Evolutionary conservation across 2,329 filamentous ascomycete genomes (phyloP).

Genomic region (Cadophora luteo-olivacea): DNA sequence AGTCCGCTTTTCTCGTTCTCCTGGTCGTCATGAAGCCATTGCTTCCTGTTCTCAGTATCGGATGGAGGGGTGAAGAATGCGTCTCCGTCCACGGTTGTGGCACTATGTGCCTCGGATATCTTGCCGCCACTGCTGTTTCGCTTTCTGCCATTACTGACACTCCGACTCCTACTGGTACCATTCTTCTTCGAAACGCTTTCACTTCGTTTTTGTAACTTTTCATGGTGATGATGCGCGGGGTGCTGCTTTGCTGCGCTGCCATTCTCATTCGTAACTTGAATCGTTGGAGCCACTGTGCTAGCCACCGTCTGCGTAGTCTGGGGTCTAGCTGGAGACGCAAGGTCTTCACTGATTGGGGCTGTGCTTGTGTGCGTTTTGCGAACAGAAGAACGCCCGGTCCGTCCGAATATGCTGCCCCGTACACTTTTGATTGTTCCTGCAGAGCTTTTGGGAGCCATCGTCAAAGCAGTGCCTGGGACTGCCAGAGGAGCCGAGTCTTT

Average conservation of each 20-base stretch:
- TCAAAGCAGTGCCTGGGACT: constrained; percentile 47
- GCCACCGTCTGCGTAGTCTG: constrained; percentile 39
- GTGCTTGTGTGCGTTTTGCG: constrained; percentile 51
- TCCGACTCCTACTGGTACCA: constrained; percentile 58
- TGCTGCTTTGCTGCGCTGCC: constrained; percentile 49
- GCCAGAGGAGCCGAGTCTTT: constrained; percentile 40
- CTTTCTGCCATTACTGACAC: constrained; percentile 54
- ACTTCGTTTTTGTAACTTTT: constrained; percentile 47
- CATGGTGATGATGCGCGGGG: constrained; percentile 43
- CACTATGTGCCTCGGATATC: constrained; percentile 43
- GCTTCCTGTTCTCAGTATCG: constrained; percentile 47
- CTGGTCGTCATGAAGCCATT: constrained; percentile 43
- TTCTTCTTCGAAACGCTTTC: constrained; percentile 49
- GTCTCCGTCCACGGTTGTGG: constrained; percentile 58
- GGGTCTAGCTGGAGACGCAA: constrained; percentile 44
- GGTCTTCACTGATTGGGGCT: constrained; percentile 42
- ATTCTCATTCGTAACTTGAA: constrained; percentile 77
- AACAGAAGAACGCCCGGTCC: constrained; percentile 52
- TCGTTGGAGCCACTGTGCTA: constrained; percentile 61
- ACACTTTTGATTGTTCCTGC: constrained; percentile 74
- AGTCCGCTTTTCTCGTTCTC: constrained; percentile 18
- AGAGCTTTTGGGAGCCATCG: constrained; percentile 69
- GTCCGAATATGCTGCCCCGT: constrained; percentile 80
- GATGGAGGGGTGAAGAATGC: constrained; percentile 56
- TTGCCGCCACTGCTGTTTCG: constrained; percentile 50